A percentile compares a stretch with the other conserved stretches of the same genome.
Conservation (phyloP, 2,329 filamentous ascomycete genomes). For the Rutstroemia sp. region DNA sequence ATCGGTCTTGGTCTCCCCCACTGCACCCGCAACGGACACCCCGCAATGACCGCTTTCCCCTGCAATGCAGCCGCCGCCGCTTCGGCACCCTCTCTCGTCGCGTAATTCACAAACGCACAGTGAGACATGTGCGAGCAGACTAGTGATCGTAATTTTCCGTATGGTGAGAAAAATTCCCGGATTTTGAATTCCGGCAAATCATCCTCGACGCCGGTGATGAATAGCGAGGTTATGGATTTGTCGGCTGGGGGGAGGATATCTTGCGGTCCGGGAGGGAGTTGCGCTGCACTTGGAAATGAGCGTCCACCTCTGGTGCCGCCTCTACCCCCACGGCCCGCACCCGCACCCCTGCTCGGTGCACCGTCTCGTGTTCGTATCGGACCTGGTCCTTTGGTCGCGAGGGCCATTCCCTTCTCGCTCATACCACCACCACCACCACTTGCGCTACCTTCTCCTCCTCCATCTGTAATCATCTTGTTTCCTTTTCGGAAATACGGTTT, state of each 20-base stretch:
- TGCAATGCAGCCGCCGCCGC: constrained; percentile 77
- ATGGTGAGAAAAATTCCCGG: constrained; percentile 80
- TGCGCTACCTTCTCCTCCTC: constrained; percentile 12
- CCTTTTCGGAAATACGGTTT: constrained; percentile 95
- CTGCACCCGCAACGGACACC: constrained; percentile 80
- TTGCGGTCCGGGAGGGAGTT: constrained; percentile 71
- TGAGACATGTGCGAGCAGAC: constrained; percentile 97
- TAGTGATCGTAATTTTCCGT: constrained; percentile 84
- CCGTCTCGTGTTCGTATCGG: constrained; percentile 73
- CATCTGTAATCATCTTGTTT: constrained; percentile 49
- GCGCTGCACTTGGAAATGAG: constrained; percentile 61
- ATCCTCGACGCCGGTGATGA: constrained; percentile 92
- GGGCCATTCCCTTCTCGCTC: constrained; percentile 32
- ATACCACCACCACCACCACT: constrained; percentile 24
- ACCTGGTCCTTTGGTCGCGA: constrained; percentile 51
- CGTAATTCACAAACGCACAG: constrained; percentile 94
- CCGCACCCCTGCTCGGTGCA: constrained; percentile 33
- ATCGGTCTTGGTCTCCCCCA: constrained; percentile 92
- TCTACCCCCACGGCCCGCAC: constrained; percentile 32
- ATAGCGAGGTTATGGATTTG: constrained; percentile 82
- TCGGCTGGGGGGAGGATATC: constrained; percentile 84
- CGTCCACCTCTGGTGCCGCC: constrained; percentile 37
- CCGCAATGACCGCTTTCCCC: constrained; percentile 81
- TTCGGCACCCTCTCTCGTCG: constrained; percentile 77
- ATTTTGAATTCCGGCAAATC: constrained; percentile 90